These are phyloP conservation scores for Phytophthora podocarpi DNA, from an alignment of 352 stramenopile species.

Conservation along the genomic window DNA sequence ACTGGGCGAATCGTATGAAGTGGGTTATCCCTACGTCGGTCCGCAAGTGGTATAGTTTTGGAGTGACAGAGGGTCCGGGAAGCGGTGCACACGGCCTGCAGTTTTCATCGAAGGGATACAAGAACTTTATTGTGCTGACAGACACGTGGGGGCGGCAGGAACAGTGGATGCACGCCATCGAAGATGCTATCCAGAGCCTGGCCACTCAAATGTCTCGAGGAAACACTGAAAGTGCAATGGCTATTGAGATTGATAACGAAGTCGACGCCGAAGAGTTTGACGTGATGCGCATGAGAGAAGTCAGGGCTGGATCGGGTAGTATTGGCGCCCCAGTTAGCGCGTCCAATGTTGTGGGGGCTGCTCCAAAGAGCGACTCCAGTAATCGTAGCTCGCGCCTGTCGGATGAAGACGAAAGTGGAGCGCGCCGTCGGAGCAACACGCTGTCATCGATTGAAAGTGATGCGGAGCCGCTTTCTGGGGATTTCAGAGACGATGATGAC, in stretches of 20 bases:
- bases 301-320: constrained; percentile 15
- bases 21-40: constrained; percentile 88
- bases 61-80: constrained; percentile 73
- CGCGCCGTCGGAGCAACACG: constrained; percentile 39
- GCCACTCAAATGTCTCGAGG: constrained; percentile 59
- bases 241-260: constrained; percentile 91
- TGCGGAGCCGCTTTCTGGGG: constrained; percentile 8
- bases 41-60: constrained; percentile 90
- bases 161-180: constrained; percentile 87
- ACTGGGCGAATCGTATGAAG: constrained; percentile 90
- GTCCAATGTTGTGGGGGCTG: constrained; percentile 17
- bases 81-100: constrained; percentile 86
- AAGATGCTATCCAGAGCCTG: constrained; percentile 75
- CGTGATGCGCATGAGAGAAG: constrained; percentile 49
- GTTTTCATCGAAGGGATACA: constrained; percentile 90
- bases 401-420: constrained; percentile 30
- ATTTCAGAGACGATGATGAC: constrained; percentile 22
- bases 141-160: constrained; percentile 88
- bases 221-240: constrained; percentile 77
- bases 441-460: constrained; percentile 42
- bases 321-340: constrained; percentile 2
- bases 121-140: constrained; percentile 86
- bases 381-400: constrained; percentile 21
- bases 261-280: constrained; percentile 82
- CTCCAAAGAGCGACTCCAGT: constrained; percentile 34